phyloP scores from a whole-genome alignment of 2,329 filamentous ascomycete genomes.

The Microsporum ferrugineum region DNA sequence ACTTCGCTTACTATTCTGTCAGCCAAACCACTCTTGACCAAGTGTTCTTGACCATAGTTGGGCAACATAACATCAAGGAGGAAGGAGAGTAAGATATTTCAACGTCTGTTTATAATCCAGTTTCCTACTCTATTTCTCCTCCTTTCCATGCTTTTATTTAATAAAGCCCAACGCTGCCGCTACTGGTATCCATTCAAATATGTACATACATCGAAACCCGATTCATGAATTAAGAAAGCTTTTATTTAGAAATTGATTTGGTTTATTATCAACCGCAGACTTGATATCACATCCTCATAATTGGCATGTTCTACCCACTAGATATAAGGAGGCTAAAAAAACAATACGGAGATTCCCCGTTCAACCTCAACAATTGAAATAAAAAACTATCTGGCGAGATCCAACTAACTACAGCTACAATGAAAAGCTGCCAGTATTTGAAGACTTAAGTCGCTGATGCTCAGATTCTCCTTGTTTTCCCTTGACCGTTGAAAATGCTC shows the following conservation, averaged over 20 bases:
- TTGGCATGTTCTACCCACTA: too few relatives aligned
- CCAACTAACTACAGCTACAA: too few relatives aligned
- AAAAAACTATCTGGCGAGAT: too few relatives aligned
- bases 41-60: conserved; percentile 78
- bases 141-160: not conserved
- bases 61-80: conserved; percentile 65
- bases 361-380: too few relatives aligned
- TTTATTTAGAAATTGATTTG: too few relatives aligned
- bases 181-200: not conserved
- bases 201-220: not conserved
- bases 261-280: too few relatives aligned
- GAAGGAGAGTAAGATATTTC: conserved; percentile 26
- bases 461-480: too few relatives aligned
- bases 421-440: too few relatives aligned
- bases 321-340: too few relatives aligned
- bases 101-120: not conserved
- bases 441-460: too few relatives aligned
- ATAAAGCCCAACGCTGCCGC: not conserved
- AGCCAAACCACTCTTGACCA: conserved; percentile 80
- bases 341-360: too few relatives aligned
- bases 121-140: not conserved
- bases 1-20: conserved; percentile 77
- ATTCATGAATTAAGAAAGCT: not conserved
- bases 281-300: not conserved
- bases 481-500: too few relatives aligned